A percentile compares a stretch with the other conserved stretches of the same genome.
Evolutionary conservation across 2,329 filamentous ascomycete species (phyloP).

Genomic region (Pezicula carpinea): DNA sequence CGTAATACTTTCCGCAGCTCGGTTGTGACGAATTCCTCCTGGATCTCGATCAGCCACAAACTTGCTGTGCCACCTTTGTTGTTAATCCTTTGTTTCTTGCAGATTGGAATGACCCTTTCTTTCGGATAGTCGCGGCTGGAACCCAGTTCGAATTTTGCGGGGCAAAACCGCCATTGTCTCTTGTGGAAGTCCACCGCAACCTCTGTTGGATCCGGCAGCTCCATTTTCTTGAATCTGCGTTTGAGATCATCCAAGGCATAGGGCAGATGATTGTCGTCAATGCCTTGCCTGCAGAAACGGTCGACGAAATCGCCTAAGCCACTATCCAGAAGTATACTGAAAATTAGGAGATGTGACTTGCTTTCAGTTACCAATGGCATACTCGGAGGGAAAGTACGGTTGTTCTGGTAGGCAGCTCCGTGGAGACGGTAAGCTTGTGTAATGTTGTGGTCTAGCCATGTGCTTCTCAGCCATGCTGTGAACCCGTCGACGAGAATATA

Average conservation of each 20-base stretch:
- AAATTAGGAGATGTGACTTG: constrained; percentile 17
- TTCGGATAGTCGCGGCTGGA: background rate
- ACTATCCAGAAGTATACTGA: constrained; percentile 21
- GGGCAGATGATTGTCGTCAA: constrained; percentile 14
- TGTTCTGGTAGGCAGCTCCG: too few species aligned
- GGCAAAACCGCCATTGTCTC: constrained; percentile 19
- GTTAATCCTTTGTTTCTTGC: constrained; percentile 14
- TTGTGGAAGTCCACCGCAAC: constrained; percentile 18
- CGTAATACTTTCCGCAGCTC: background rate
- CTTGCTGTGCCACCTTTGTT: constrained; percentile 25
- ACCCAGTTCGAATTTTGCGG: constrained; percentile 15
- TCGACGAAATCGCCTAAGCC: constrained; percentile 17
- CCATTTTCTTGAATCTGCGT: background rate
- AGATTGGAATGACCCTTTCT: constrained; percentile 18
- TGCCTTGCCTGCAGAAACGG: constrained; percentile 13
- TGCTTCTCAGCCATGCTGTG: too few species aligned
- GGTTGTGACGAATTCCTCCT: background rate
- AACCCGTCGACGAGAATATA: too few species aligned
- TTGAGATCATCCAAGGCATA: too few species aligned
- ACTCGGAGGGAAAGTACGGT: too few species aligned
- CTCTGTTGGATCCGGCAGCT: constrained; percentile 7
- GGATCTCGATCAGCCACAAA: constrained; percentile 14
- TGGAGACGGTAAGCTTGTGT: too few species aligned
- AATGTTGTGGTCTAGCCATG: too few species aligned
- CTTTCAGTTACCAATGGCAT: background rate